Evolutionary conservation across 2,329 filamentous ascomycete genomes (phyloP).

Genomic region (Phialophora expanda): DNA sequence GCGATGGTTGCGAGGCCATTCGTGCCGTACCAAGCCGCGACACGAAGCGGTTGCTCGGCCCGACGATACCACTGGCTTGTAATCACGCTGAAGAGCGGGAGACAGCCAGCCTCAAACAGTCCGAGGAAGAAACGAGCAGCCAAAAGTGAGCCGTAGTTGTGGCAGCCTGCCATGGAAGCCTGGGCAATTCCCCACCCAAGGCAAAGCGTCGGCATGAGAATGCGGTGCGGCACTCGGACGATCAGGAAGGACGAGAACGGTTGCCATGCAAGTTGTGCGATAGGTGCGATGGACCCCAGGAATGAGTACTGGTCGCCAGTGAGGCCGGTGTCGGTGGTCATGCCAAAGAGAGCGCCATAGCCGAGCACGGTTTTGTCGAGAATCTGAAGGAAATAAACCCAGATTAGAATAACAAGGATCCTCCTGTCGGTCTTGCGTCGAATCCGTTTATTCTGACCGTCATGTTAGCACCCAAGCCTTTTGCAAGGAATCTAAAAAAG

Average conservation of each 20-base stretch:
- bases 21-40: conserved; percentile 70
- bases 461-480: background rate
- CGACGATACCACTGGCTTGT: conserved; percentile 55
- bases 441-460: conserved; percentile 59
- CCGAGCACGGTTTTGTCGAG: conserved; percentile 65
- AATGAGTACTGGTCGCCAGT: conserved; percentile 62
- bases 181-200: conserved; percentile 58
- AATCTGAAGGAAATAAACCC: conserved; percentile 57
- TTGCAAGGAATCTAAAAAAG: background rate
- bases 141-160: conserved; percentile 54
- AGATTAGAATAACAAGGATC: conserved; percentile 58
- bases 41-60: conserved; percentile 66
- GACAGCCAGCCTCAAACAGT: conserved; percentile 59
- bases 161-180: conserved; percentile 54
- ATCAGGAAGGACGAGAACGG: conserved; percentile 66
- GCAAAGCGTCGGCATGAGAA: conserved; percentile 60
- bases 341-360: conserved; percentile 63
- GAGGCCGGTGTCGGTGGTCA: conserved; percentile 57
- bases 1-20: conserved; percentile 64
- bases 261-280: conserved; percentile 66
- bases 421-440: conserved; percentile 65
- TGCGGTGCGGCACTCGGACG: conserved; percentile 64
- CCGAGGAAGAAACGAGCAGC: conserved; percentile 60
- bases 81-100: conserved; percentile 53
- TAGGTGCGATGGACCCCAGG: conserved; percentile 62